Conservation (phyloP, 2,329 filamentous ascomycete species). For the Beauveria bassiana region DNA sequence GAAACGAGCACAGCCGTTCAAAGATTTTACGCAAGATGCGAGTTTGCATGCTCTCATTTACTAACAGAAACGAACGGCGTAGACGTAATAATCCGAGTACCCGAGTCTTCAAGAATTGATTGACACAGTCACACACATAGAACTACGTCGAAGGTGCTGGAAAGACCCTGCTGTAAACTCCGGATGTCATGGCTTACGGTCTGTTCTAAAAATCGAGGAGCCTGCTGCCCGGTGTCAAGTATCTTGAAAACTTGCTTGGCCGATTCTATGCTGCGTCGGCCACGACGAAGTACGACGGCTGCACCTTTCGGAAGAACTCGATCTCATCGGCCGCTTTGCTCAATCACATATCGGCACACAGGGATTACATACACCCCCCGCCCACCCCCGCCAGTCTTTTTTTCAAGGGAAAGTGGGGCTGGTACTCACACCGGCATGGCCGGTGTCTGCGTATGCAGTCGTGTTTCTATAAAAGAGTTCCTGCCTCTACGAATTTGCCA, state of each 20-base stretch:
- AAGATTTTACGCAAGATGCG: neutral
- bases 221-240: neutral
- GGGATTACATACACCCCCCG: neutral
- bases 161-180: neutral
- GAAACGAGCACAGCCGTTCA: neutral
- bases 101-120: neutral
- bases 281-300: constrained; percentile 1
- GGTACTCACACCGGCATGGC: constrained; percentile 4
- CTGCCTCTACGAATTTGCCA: constrained; percentile 6
- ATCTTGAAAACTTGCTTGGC: neutral
- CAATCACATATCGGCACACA: constrained; percentile 2
- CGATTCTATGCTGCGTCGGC: neutral
- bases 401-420: neutral
- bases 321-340: constrained; percentile 6
- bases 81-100: neutral
- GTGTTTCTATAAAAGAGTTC: constrained; percentile 4
- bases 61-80: neutral
- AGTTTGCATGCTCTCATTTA: neutral
- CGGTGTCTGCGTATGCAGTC: constrained; percentile 1
- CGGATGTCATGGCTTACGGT: neutral
- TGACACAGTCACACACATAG: neutral
- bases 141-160: neutral
- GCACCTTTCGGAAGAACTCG: constrained; percentile 6
- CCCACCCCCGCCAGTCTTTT: neutral
- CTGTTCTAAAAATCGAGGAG: neutral